Evolutionary conservation across 1,284 basidiomycete genomes (phyloP), one percentile per base, ranked within the genome.

Genomic region (Termitomyces sp.): DNA sequence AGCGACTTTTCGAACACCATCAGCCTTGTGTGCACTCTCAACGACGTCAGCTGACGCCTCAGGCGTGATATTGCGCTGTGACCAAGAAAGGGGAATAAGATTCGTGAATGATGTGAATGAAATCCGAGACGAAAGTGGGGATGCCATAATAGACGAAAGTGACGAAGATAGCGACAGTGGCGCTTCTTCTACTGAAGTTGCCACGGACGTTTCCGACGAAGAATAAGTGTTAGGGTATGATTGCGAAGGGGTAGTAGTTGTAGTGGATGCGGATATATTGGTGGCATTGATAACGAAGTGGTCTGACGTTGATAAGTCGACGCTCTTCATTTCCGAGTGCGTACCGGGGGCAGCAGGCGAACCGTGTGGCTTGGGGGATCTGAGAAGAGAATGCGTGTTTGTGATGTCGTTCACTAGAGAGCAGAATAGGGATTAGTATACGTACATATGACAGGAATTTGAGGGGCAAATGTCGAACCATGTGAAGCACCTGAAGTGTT

Each of bases 391-490:
- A 68, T 62, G 61, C 57, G 68, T 58, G 65, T 72, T 69, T 59
- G 68, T 66, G 61, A 65, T 37, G 53, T 63, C 53, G 62, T 69
- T 68, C 65, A 62, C 71, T 73, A 70, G 66, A 65, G 62, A 62
- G 46, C 61, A 54, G 60, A 65, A 57, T 59, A 65, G 48, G 50
- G 67, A 77, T 79, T 64, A 79, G 79, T 73, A 72, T 69, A 79
- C 79, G 75, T 78, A 81, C 81, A 73, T 67, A 69, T 71, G 54
- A 65, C 61, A 63, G 69, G 65, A 64, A 70, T 69, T 66, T 71
- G 71, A 70, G 75, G 73, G 63, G 73, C 73, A 73, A 70, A 73
- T 56, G 70, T 71, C 79, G 78, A 81, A 83, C 82, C 80, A 75
- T 82, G 77, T 72, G 68, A 45, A 68, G 57, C 59, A 53, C 58